These are phyloP conservation scores for Dalechampia spathulata DNA, from an alignment of 441 rosid species.

Conservation along the genomic window DNA sequence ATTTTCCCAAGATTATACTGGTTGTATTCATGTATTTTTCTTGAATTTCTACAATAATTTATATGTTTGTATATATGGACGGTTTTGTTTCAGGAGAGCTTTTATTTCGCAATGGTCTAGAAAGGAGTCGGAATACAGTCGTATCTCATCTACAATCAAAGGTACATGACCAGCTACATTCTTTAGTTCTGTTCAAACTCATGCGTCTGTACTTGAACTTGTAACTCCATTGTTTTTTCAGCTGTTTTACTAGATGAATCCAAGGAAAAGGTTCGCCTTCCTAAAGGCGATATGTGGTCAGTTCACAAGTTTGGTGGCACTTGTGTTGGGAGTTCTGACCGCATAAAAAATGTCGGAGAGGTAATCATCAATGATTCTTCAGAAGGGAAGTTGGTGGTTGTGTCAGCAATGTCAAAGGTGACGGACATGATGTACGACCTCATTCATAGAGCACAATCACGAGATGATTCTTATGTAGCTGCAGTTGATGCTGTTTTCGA, in stretches of 20 bases:
- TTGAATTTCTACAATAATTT: neutral
- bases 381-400: conserved; percentile 81
- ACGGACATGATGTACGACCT: conserved; percentile 96
- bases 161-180: conserved; percentile 24
- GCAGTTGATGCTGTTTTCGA: conserved; percentile 72
- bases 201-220: neutral
- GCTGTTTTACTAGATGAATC: conserved; percentile 47
- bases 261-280: conserved; percentile 45
- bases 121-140: conserved; percentile 19
- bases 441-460: conserved; percentile 64
- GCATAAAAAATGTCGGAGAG: conserved; percentile 83
- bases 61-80: neutral
- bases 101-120: conserved; percentile 16
- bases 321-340: conserved; percentile 81
- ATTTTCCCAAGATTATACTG: no score
- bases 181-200: neutral
- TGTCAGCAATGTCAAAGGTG: conserved; percentile 95
- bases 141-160: conserved; percentile 34
- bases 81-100: conserved; percentile 25
- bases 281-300: conserved; percentile 73
- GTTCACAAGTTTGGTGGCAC: conserved; percentile 98
- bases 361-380: conserved; percentile 53
- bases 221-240: conserved; percentile 12
- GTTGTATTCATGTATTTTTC: no score
- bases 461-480: conserved; percentile 74